Evolutionary conservation across 116 monocot species (phyloP), one percentile per base, ranked within the genome.

Genomic region (Cymodocea nodosa): DNA sequence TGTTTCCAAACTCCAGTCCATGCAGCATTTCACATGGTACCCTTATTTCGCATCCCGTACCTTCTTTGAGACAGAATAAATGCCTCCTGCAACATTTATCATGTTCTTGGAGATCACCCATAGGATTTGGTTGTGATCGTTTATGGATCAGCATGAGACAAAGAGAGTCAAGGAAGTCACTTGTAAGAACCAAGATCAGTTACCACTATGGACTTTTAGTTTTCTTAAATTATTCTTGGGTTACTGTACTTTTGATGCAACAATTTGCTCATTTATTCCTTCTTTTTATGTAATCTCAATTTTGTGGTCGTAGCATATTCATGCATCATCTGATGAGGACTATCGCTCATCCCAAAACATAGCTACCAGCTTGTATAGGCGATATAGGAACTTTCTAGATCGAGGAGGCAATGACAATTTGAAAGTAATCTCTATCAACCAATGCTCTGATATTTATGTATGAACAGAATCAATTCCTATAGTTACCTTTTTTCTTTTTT

Each of bases 251-350:
- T 8, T 44, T 44, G 44, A 12, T 54, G 54, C 54, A 44, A 18
- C 54, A 54, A 54, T 17, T 3, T 3, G 6, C 18, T 54, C 17
- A 19, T 54, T 54, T 54, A 1, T 54, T 16, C 19, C 25, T 18
- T 15, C 15, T 62, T 17, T 17, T n/a, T 19, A 36, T 15, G 35
- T 37, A 17, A 50, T 74, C 14, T 22, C 30, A 53, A 1, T 62
- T 50, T 50, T 73, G 48, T 60, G 63, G 63, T 23, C 56, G 35
- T 74, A 70, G 61, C 69, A 68, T 62, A 74, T 74, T 67, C 52
- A 65, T 82, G 93, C 86, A 75, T 93, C 84, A 71, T 78, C 78
- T 20, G 84, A 89, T 69, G 82, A 94, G 56, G 89, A 94, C 50
- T 93, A 79, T 30, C 82, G 85, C 17, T 92, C 92, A 44, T 92